Evolutionary conservation across 768 basidiomycete species (phyloP), one percentile per base, ranked within the genome.

Genomic region (Tylopilus subfusipes): DNA sequence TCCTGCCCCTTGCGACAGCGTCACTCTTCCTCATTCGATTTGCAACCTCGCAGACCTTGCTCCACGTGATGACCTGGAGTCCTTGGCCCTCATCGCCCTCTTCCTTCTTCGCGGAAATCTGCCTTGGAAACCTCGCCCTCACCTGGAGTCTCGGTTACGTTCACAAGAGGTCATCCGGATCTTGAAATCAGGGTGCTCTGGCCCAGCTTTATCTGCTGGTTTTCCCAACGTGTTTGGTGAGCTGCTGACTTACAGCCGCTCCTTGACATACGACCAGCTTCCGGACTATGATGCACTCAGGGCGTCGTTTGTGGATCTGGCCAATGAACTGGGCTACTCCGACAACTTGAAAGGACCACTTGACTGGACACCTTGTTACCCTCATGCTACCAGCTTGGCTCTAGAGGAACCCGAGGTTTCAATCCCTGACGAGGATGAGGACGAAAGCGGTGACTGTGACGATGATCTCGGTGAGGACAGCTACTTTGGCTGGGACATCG

Each of bases 331-430:
- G n/a, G 43, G 51, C 33, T 30, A 12, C 29, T 29, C 34, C 16
- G 10, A 29, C 19, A 8, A n/a, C n/a, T n/a, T n/a, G n/a, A n/a
- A 30, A n/a, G 43, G 43, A n/a, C 51, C 51, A 21, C 42, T 52
- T 13, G 51, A 52, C 43, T 52, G 51, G 51, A 52, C 51, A 13
- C 51, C 51, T 25, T 52, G 51, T 16, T 42, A 33, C 27, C 51
- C 51, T 2, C 3, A 18, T 7, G 11, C 3, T 22, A 18, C 43
- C 25, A 12, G 10, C 25, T 11, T 36, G 34, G 19, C 14, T 6
- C 19, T 45, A 27, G 34, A 52, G 5, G 51, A 52, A 13, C 43
- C 51, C 5, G 11, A 10, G 12, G 25, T 52, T 25, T 30, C 25
- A 9, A 45, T 52, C 19, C n/a, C 43, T 12, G 43, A 52, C 5